phyloP scores from a whole-genome alignment of 2,329 filamentous ascomycete genomes.

The Fusarium nelsonii region DNA sequence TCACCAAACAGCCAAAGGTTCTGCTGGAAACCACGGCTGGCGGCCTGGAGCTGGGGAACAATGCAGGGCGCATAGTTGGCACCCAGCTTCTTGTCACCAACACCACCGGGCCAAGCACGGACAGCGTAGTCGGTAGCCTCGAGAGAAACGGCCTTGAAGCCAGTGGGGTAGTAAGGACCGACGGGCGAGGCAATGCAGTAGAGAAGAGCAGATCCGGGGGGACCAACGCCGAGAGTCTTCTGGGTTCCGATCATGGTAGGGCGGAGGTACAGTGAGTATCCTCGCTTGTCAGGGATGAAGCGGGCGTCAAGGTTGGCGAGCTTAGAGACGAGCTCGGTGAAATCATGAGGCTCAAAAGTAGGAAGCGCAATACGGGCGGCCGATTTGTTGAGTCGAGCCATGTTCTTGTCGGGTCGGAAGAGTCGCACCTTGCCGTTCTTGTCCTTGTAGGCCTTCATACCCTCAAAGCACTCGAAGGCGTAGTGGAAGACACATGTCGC shows the following conservation, averaged over 20 bases:
- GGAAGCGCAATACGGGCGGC: constrained; percentile 92
- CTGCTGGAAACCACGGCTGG: constrained; percentile 93
- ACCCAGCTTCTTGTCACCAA: constrained; percentile 97
- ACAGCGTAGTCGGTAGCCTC: constrained; percentile 98
- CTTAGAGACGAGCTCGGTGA: constrained; percentile 85
- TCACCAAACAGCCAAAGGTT: constrained; percentile 98
- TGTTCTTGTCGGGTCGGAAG: constrained; percentile 96
- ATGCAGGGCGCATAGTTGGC: constrained; percentile 99
- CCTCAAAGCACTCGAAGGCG: constrained; percentile 97
- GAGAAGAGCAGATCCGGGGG: constrained; percentile 91
- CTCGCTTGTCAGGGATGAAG: constrained; percentile 87
- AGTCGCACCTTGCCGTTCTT: constrained; percentile 80
- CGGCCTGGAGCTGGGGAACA: constrained; percentile 93
- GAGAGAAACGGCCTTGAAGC: constrained; percentile 95
- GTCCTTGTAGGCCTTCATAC: constrained; percentile 99
- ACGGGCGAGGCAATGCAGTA: constrained; percentile 97
- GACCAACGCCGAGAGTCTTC: constrained; percentile 89
- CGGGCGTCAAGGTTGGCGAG: constrained; percentile 85
- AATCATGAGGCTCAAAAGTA: constrained; percentile 78
- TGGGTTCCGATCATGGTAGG: constrained; percentile 99
- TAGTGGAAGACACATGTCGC: constrained; percentile 99
- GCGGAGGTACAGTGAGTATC: constrained; percentile 95
- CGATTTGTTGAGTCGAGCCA: constrained; percentile 93
- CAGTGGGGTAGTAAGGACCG: constrained; percentile 97
- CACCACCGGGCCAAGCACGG: constrained; percentile 96